Base-by-base conservation (phyloP, 352 stramenopile genomes). In the Pythium brachiatum region DNA sequence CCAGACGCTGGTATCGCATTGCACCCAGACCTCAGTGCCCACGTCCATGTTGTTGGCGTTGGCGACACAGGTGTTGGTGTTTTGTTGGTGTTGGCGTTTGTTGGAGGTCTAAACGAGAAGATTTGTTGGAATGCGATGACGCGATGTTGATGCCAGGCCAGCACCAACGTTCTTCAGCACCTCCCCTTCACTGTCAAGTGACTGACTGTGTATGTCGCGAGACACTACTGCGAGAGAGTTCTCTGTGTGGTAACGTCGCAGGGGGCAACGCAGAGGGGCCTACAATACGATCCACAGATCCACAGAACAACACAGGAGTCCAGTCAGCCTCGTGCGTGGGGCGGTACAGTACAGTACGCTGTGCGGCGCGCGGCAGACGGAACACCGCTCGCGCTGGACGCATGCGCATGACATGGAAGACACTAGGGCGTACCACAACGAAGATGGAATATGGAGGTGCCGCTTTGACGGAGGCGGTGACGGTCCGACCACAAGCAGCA, bases 21-120 rank as follows among this genome's bases (percentile, higher is more conserved):
- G 81, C 32, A 93, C 76, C 86, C 86, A 95, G 38, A 95, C 86
- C 46, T 89, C 73, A 7, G 82, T 92, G 69, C 84, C 86, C 50
- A 90, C 68, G 62, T 95, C 86, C 86, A 95, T 95, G 44, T n/a
- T 61, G 47, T 13, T 21, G 31, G 36, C 25, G n/a, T 48, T 20
- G 41, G n/a, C 8, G 41, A 2, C 5, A 9, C 5, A 34, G 16
- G 16, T n/a, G 4, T n/a, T 52, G 12, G 21, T 3, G 46, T 13
- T 18, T 53, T 53, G 23, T 53, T 36, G 46, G 21, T 21, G 13
- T 32, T 53, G 21, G 43, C 23, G 43, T 7, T 51, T 51, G 43
- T 51, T 0, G 20, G 23, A 32, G 25, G 12, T 27, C 16, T 16
- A 15, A 18, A 5, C 5, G 7, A 3, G 3, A 48, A 48, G 16